Evolutionary conservation across 306 rosid genomes (phyloP).

Genomic region (Quercus gilva): DNA sequence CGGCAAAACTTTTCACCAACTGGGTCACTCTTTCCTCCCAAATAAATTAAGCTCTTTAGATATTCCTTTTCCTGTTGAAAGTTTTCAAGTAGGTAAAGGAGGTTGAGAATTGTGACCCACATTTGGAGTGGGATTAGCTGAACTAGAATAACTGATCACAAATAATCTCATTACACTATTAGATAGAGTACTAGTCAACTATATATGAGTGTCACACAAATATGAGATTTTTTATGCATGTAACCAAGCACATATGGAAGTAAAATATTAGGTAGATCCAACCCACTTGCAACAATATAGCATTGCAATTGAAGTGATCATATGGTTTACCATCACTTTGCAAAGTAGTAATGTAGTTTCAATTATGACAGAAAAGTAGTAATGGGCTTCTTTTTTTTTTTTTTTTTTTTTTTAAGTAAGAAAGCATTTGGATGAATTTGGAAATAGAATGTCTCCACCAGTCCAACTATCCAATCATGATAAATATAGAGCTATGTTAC

Average conservation of each 20-base stretch:
- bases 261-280: not conserved
- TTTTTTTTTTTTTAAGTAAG: too few relatives aligned
- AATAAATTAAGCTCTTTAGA: not conserved
- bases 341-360: not conserved
- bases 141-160: slow-evolving; percentile 1
- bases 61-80: not conserved
- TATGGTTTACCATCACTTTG: not conserved
- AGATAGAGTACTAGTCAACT: too few relatives aligned
- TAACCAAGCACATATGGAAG: not conserved
- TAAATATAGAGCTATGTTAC: too few relatives aligned
- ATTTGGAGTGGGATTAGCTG: slow-evolving; percentile 6
- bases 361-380: not conserved
- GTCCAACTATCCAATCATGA: too few relatives aligned
- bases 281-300: slow-evolving; percentile 18
- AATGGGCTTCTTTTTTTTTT: too few relatives aligned
- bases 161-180: slow-evolving; percentile 1
- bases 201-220: too few relatives aligned
- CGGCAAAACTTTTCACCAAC: not conserved
- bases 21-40: not conserved
- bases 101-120: slow-evolving; percentile 21
- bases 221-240: slow-evolving; percentile 3
- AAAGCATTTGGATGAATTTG: too few relatives aligned
- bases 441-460: too few relatives aligned
- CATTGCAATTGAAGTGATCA: slow-evolving; percentile 12
- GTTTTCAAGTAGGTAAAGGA: slow-evolving; percentile 14